These are phyloP conservation scores for Carallia brachiata DNA, from an alignment of 345 rosid genomes.

Conservation along the genomic window DNA sequence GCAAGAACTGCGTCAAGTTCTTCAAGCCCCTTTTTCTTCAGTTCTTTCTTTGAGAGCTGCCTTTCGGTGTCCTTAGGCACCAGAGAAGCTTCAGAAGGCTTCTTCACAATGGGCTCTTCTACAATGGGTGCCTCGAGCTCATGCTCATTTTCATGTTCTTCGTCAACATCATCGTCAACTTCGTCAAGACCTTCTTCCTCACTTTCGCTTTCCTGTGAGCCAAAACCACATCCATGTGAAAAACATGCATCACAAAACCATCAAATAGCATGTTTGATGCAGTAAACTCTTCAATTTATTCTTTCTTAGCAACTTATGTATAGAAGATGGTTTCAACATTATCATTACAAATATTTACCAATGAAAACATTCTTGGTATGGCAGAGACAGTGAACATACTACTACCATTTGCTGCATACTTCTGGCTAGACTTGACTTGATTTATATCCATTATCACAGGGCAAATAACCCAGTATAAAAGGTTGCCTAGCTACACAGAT, in stretches of 20 bases:
- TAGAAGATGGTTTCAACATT: too few relatives aligned
- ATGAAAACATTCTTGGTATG: too few relatives aligned
- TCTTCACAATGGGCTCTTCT: constrained; percentile 49
- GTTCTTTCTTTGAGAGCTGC: constrained; percentile 88
- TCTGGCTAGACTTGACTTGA: too few relatives aligned
- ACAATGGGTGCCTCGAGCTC: constrained; percentile 49
- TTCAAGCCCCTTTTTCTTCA: constrained; percentile 81
- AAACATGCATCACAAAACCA: not conserved
- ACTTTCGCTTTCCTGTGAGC: constrained; percentile 71
- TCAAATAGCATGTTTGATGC: too few relatives aligned
- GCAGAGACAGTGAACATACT: too few relatives aligned
- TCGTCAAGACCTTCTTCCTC: constrained; percentile 78
- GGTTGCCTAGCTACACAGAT: too few relatives aligned
- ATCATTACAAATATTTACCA: too few relatives aligned
- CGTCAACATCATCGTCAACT: constrained; percentile 78
- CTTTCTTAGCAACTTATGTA: too few relatives aligned
- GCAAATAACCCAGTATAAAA: too few relatives aligned
- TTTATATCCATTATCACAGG: too few relatives aligned
- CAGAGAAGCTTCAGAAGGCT: constrained; percentile 47
- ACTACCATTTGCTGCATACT: too few relatives aligned
- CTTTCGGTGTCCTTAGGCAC: constrained; percentile 70
- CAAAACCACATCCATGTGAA: not conserved
- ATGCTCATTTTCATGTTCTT: constrained; percentile 31
- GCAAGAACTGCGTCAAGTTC: constrained; percentile 90
- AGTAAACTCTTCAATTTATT: too few relatives aligned